Base-by-base conservation (phyloP, 2,329 filamentous ascomycete species). In the Xylaria digitata region DNA sequence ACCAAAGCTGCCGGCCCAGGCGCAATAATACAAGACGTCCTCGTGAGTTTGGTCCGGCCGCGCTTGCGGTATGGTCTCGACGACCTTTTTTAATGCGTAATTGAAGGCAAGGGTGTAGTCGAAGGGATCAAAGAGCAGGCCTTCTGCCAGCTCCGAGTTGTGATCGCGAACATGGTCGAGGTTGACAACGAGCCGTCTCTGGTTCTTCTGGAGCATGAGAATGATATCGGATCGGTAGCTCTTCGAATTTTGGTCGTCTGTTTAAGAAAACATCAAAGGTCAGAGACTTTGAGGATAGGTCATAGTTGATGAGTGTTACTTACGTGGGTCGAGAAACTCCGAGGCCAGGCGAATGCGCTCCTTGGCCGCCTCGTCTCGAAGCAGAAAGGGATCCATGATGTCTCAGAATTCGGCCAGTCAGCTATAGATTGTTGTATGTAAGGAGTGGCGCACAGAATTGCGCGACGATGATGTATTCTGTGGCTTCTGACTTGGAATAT, bases 1-100 rank as follows among this genome's bases (percentile, higher is more conserved):
- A 71, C 96, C 96, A 77, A 99, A 99, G 77, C 93, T 97, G 71
- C 96, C 96, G 62, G 95, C 89, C 82, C 93, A 98, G n/a, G 96
- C 96, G 76, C 96, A 97, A 79, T 99, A 98, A 82, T 97, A 99
- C 74, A 93, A 85, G 48, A 90, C 88, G 78, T 97, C 94, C 34
- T 91, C 89, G 49, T 88, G 86, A 1, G 88, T 90, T 79, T 97
- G 93, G 72, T 91, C 90, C 2, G 90, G 86, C 2, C 93, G 88
- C 46, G 92, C 89, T 74, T 92, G 89, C 11, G 91, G 90, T 37
- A 97, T 83, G 2, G 93, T 91, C 76, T 91, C 88, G 70, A 98
- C 90, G 59, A 97, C 91, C 70, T 96, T 90, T 77, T 96, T 97
- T 68, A 99, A 87, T 0, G 95, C 96, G 72, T 89, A 86, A 78